Base-by-base conservation (phyloP, 257 asterid species). In the Leonotis leonurus region DNA sequence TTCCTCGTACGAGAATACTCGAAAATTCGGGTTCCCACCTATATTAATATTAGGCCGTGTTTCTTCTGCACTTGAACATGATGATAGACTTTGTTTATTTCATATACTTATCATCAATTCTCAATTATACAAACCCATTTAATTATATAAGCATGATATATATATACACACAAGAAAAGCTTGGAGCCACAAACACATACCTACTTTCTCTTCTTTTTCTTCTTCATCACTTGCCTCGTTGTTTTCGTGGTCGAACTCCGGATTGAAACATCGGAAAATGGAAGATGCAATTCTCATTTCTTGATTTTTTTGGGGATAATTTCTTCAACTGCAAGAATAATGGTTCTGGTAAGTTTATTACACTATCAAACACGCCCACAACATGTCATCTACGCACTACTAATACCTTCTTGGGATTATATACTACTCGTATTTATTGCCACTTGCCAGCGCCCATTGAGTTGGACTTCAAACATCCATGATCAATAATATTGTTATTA, bases 1-100 rank as follows among this genome's bases (percentile, higher is more conserved):
- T 20, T 82, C 87, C 4, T 68, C 37, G 78, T 78, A 80, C 8
- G 81, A 40, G 56, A 78, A 84, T 17, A 89, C 90, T 0, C 75
- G 76, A 59, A 86, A 77, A 50, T 62, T 57, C 13, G 64, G 69
- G 37, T 56, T 69, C 30, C 50, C 4, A n/a, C n/a, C n/a, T n/a
- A n/a, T n/a, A n/a, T n/a, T n/a, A 7, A 29, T 7, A 29, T 29
- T 29, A 0, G 33, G 33, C 33, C 33, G 33, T 29, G 6, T 29
- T 29, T 29, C 33, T 29, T n/a, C n/a, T n/a, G n/a, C n/a, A n/a
- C n/a, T n/a, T n/a, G n/a, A n/a, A n/a, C n/a, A n/a, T n/a, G n/a
- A n/a, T n/a, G n/a, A n/a, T n/a, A n/a, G n/a, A n/a, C n/a, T n/a
- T n/a, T n/a, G n/a, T n/a, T n/a, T n/a, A n/a, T n/a, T n/a, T n/a